Conservation (phyloP, 495 filamentous ascomycete species). For the Penicillium egyptiacum region DNA sequence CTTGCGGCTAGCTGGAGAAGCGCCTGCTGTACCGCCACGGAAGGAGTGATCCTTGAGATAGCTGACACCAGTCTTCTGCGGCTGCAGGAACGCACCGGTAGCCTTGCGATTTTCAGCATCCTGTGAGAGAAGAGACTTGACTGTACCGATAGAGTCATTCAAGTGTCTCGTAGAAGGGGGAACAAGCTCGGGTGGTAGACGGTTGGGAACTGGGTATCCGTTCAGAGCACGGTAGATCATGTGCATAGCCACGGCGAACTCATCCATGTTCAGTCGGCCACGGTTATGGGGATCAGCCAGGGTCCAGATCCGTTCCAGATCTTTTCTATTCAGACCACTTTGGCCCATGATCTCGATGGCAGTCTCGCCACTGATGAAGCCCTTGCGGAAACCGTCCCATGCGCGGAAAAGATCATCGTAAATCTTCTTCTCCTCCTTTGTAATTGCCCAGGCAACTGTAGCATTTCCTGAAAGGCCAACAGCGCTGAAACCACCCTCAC, state of each 20-base stretch:
- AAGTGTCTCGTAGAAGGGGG: conserved; percentile 95
- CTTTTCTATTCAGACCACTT: conserved; percentile 85
- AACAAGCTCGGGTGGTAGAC: conserved; percentile 88
- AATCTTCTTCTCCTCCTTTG: conserved; percentile 96
- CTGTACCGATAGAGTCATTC: conserved; percentile 84
- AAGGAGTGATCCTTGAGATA: conserved; percentile 97
- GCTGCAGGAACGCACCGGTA: conserved; percentile 80
- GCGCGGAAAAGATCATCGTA: conserved; percentile 95
- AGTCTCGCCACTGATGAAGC: conserved; percentile 88
- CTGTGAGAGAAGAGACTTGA: conserved; percentile 88
- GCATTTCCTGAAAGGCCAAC: conserved; percentile 88
- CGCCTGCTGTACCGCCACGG: conserved; percentile 51
- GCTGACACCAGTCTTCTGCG: conserved; percentile 95
- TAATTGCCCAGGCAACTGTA: conserved; percentile 96
- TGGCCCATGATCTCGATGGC: conserved; percentile 98
- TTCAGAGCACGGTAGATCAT: conserved; percentile 96
- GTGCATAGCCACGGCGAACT: conserved; percentile 99
- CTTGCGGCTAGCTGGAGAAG: conserved; percentile 59
- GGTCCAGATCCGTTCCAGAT: conserved; percentile 93
- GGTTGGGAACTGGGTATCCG: conserved; percentile 89
- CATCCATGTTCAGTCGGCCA: conserved; percentile 92
- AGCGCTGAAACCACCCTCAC: conserved; percentile 90
- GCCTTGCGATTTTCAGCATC: conserved; percentile 85
- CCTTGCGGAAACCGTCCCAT: conserved; percentile 95
- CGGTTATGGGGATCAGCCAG: conserved; percentile 90